Evolutionary conservation across 208 protist species (phyloP).

Genomic region (Leishmania lainsoni): DNA sequence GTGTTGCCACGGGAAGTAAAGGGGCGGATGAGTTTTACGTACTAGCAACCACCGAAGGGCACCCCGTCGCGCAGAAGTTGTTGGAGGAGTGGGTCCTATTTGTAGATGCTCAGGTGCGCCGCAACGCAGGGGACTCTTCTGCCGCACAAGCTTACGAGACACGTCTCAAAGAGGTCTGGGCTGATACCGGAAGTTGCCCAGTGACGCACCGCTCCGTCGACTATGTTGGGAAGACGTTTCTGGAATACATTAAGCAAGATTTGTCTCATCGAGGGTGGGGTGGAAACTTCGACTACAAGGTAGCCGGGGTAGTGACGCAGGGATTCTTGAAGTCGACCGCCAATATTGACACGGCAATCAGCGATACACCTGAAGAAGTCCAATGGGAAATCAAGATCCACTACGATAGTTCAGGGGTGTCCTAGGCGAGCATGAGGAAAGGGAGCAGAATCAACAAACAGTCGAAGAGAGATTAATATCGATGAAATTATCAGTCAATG

Average conservation of each 20-base stretch:
- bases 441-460: neutral
- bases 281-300: conserved; percentile 86
- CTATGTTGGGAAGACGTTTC: conserved; percentile 81
- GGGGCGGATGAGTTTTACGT: conserved; percentile 56
- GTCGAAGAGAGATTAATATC: too few species aligned
- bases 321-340: conserved; percentile 78
- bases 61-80: conserved; percentile 71
- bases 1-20: conserved; percentile 1
- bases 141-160: conserved; percentile 32
- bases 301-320: conserved; percentile 69
- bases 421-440: neutral
- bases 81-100: conserved; percentile 77
- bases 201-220: conserved; percentile 80
- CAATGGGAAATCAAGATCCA: conserved; percentile 81
- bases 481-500: too few species aligned
- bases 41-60: conserved; percentile 45
- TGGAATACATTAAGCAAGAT: conserved; percentile 79
- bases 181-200: conserved; percentile 42
- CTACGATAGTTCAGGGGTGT: conserved; percentile 50
- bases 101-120: conserved; percentile 49
- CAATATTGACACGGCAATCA: conserved; percentile 48
- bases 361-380: conserved; percentile 45
- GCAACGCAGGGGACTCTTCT: conserved; percentile 29
- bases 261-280: conserved; percentile 71
- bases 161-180: conserved; percentile 71